Base-by-base conservation (phyloP, 257 asterid species). In the Solanum tarijense region DNA sequence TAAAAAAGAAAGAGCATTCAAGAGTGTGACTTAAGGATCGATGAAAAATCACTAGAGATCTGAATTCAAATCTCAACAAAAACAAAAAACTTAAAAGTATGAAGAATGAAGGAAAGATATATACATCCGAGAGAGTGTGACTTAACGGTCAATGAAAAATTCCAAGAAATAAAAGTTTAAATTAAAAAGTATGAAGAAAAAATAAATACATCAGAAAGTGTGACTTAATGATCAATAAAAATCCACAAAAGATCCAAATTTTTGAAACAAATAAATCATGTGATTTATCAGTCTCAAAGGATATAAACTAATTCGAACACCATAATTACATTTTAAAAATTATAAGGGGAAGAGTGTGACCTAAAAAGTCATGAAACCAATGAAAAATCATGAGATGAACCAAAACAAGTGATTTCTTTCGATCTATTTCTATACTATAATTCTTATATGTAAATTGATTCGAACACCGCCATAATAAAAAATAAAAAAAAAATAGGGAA, bases 121-220 rank as follows among this genome's bases (percentile, higher is more conserved):
- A 31, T 2, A 6, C 7, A 25, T 0, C 1, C 36, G 1, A 68
- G 5, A 29, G 12, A 0, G 3, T 12, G 34, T 66, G 9, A 66
- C 20, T 25, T 25, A 66, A 12, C 0, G 0, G 0, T 10, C 32
- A 65, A 65, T 65, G 18, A 65, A 65, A n/a, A 65, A 65, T 65
- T 0, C 0, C 7, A 2, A n/a, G 6, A 60, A n/a, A 60, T 5
- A 2, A 6, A 62, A 62, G 0, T 7, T 55, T 20, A 20, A 62
- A 62, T 62, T 27, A 27, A 66, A 27, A 27, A 62, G 14, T 10
- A n/a, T 0, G 7, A n/a, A 65, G 32, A 1, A n/a, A 65, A 55
- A 18, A 55, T 16, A 55, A 62, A 0, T 0, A 25, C 13, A 2
- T 20, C 0, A 1, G 5, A 23, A 11, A 4, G 6, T 60, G 14